Evolutionary conservation across 345 rosid genomes (phyloP), one percentile per base, ranked within the genome.

Genomic region (Clarkia xantiana): DNA sequence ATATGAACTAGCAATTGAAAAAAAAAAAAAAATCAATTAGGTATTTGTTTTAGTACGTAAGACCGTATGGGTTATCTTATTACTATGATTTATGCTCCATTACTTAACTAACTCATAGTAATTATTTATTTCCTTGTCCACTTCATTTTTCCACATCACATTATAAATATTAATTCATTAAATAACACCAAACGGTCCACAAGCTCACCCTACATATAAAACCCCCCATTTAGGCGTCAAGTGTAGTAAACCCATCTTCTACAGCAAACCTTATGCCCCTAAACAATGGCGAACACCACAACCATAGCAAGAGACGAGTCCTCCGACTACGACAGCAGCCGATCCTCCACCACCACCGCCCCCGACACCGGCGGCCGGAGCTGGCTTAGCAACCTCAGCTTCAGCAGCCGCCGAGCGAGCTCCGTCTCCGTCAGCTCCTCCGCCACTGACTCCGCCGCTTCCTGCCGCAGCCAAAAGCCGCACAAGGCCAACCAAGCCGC

Each of bases 401-500:
- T 80, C 61, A 84, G 80, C 11, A 89, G 95, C 66, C 81, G 77
- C 55, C 81, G 78, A 53, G 67, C 82, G 18, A 77, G 88, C 65
- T 87, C 94, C 17, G 58, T 81, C 65, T 84, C 88, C 53, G 46
- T 67, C 44, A 59, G 53, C 74, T 56, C 82, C 63, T 34, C 64
- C 70, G 46, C 58, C 62, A 5, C 63, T 56, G 5, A 71, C 23
- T 56, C 76, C 2, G 42, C 65, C 49, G 42, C 44, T 42, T 47
- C 54, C 56, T 14, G 19, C 42, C 40, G 41, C 1, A 9, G 19
- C 53, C 11, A 34, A 40, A 89, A 89, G 76, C 97, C 97, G n/a
- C 97, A 89, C 86, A 85, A 85, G 67, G 80, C 97, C 0, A 89
- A 89, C 79, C 84, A 85, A 14, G 78, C 71, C 0, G 84, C 88